A percentile compares a stretch with the other conserved stretches of the same genome.
These are phyloP conservation scores for Pythium guiyangense DNA, from an alignment of 352 stramenopile genomes.

Conservation along the genomic window DNA sequence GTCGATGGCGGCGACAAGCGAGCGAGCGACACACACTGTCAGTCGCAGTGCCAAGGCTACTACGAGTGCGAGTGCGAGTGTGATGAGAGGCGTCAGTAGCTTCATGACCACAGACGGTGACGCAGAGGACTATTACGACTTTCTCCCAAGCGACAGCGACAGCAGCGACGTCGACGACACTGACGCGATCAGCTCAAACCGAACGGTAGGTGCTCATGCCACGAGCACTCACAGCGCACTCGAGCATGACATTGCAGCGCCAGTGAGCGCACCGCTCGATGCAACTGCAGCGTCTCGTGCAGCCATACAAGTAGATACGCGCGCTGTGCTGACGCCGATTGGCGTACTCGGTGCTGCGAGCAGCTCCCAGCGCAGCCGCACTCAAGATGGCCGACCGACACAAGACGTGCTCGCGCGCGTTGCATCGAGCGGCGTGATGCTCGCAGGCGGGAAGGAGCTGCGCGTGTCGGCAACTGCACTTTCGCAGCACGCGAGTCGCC, in stretches of 20 bases:
- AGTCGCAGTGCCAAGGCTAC: no score
- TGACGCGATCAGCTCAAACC: constrained; percentile 17
- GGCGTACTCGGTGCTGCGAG: constrained; percentile 12
- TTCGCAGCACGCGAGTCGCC: constrained; percentile 29
- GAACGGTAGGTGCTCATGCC: no score
- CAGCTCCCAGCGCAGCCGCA: neutral
- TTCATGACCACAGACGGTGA: constrained; percentile 10
- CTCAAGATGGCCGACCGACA: neutral
- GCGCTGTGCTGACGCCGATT: constrained; percentile 26
- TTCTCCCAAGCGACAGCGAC: constrained; percentile 58
- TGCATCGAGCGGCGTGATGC: constrained; percentile 8
- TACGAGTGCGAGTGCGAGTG: no score
- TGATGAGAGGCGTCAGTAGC: no score
- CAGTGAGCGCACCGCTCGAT: neutral
- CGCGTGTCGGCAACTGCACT: constrained; percentile 33
- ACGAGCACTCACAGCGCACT: no score
- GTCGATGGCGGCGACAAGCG: no score
- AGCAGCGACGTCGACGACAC: constrained; percentile 25
- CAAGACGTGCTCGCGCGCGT: constrained; percentile 9
- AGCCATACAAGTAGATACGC: neutral
- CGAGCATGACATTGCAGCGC: neutral
- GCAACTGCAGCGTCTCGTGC: neutral
- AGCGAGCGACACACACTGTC: no score
- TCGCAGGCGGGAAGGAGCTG: constrained; percentile 26
- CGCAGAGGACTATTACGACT: constrained; percentile 58